Base-by-base conservation (phyloP, 2,329 filamentous ascomycete species). In the Penicillium sp. region DNA sequence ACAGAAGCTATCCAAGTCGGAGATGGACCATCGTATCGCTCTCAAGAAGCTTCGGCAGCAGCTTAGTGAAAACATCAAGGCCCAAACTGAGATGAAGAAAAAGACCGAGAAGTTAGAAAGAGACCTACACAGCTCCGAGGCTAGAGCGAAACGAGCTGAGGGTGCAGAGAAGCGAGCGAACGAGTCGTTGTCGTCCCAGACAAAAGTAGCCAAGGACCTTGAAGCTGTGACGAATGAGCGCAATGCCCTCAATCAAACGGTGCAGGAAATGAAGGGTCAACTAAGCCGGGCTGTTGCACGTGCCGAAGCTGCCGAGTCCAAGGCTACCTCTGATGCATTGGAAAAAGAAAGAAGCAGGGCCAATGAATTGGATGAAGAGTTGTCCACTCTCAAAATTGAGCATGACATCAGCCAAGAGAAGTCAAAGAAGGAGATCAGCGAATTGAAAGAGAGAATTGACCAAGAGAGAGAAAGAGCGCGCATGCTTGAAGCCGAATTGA, bases 1-100 rank as follows among this genome's bases (percentile, higher is more conserved):
- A 0, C 88, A 93, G 61, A 90, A 87, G 58, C 78, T 97, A 7
- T 91, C 89, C 1, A 88, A 86, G 60, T 87, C 82, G 0, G 93
- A 98, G 67, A 81, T 96, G 69, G 89, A 90, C 63, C 85, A 95
- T 56, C 79, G 92, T 53, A 82, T 82, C 5, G 84, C 86, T 3
- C 88, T 97, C 61, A 95, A 93, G 69, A 91, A 89, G 63, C 72
- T 97, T 50, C 76, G 80, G 12, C 66, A 74, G 42, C 78, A 81
- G 57, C 63, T 75, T 12, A 57, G 67, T 9, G 79, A 82, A 42
- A 76, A 75, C 41, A 76, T 75, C 25, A 82, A 80, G 59, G 66
- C 72, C 4, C 73, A 77, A 31, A 65, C 68, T 1, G 75, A 78
- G 1, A 62, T 75, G 20, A 60, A 79, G 73, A 46, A 82, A 84